Evolutionary conservation across 83 land plant species (phyloP).

Genomic region (Picea abies): DNA sequence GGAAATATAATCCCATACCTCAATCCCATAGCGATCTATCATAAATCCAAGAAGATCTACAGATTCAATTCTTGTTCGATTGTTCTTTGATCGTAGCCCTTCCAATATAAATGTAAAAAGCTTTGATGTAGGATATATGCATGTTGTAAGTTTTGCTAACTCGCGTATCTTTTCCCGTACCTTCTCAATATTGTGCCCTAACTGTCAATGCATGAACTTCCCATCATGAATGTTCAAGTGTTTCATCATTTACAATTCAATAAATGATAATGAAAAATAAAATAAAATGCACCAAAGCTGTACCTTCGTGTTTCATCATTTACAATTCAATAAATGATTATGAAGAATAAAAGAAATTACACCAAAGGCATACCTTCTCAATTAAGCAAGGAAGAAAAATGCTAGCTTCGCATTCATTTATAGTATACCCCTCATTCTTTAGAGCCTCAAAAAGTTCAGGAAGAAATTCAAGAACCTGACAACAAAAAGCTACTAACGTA

Average conservation of each 20-base stretch:
- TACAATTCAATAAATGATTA: no score
- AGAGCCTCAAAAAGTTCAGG: constrained; percentile 81
- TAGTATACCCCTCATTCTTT: constrained; percentile 70
- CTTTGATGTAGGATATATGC: constrained; percentile 82
- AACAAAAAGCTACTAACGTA: background rate
- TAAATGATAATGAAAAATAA: no score
- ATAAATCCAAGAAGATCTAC: constrained; percentile 87
- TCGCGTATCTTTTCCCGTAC: constrained; percentile 94
- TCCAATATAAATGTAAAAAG: constrained; percentile 78
- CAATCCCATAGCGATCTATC: constrained; percentile 81
- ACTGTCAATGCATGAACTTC: constrained; percentile 53
- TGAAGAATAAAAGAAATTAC: no score
- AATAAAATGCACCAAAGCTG: background rate
- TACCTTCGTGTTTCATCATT: no score
- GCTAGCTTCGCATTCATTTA: constrained; percentile 87
- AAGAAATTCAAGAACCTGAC: constrained; percentile 95
- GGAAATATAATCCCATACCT: constrained; percentile 46
- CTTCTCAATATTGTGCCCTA: constrained; percentile 98
- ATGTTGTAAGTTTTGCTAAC: constrained; percentile 65
- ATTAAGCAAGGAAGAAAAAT: constrained; percentile 92
- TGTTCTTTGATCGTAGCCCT: constrained; percentile 95
- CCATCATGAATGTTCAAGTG: background rate
- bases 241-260: no score
- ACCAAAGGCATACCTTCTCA: constrained; percentile 75
- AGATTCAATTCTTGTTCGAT: constrained; percentile 88